These are phyloP conservation scores for Lyophyllum semitale DNA, from an alignment of 768 basidiomycete species.

Conservation along the genomic window DNA sequence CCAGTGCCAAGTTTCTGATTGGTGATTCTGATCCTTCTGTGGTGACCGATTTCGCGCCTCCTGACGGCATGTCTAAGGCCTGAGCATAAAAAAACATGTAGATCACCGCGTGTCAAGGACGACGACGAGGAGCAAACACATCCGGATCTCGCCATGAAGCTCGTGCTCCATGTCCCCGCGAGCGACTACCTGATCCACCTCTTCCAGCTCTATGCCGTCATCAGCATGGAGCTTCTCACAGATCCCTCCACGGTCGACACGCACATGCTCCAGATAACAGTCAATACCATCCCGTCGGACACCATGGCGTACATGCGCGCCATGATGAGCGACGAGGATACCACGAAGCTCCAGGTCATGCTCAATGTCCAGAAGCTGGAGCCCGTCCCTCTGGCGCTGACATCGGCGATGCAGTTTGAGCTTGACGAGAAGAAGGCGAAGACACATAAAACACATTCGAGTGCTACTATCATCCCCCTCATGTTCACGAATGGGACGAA, in stretches of 20 bases:
- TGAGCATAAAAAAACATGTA: conserved; percentile 10
- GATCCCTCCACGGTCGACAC: background rate
- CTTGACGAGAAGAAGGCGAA: conserved; percentile 1
- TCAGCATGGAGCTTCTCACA: conserved; percentile 8
- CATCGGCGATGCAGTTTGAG: conserved; percentile 8
- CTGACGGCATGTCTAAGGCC: conserved; percentile 1
- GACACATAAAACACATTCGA: background rate
- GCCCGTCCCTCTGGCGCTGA: background rate
- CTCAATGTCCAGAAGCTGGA: conserved; percentile 1
- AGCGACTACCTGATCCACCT: conserved; percentile 10
- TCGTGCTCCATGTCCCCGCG: conserved; percentile 5
- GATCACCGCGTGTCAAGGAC: background rate
- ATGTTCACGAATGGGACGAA: conserved; percentile 8
- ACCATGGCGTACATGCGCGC: conserved; percentile 5
- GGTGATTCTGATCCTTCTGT: background rate
- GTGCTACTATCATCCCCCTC: background rate
- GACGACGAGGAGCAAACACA: background rate
- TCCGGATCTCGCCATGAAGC: conserved; percentile 11
- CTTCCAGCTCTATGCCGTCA: conserved; percentile 10
- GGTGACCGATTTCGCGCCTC: background rate
- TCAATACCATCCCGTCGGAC: conserved; percentile 1
- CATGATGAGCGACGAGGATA: conserved; percentile 5
- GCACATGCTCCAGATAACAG: conserved; percentile 10
- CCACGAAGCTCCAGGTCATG: conserved; percentile 6
- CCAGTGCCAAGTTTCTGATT: conserved; percentile 12